phyloP scores from a whole-genome alignment of 495 filamentous ascomycete genomes.

The Penicillium nucicola region DNA sequence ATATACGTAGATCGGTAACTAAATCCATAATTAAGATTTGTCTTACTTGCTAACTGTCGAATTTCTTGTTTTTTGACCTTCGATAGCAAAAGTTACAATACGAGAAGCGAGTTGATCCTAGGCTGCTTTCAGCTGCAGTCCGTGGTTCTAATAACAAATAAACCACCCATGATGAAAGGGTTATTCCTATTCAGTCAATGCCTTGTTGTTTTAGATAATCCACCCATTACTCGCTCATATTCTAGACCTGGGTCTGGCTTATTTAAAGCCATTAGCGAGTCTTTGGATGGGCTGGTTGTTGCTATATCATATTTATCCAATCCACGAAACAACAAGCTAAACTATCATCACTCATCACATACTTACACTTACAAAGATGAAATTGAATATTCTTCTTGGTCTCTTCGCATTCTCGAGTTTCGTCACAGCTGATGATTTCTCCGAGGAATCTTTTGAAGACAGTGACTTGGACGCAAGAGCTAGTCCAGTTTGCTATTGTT shows the following conservation, averaged over 20 bases:
- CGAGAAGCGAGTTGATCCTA: not conserved
- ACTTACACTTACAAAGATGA: not conserved
- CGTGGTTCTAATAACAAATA: not conserved
- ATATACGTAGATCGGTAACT: not conserved
- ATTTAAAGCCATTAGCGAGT: no score
- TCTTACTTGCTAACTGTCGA: no score
- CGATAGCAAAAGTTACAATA: not conserved
- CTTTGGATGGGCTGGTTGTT: no score
- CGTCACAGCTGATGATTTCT: not conserved
- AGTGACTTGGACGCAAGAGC: not conserved
- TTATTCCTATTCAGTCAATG: not conserved
- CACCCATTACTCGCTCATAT: not conserved
- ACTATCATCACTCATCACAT: not conserved
- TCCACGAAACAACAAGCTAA: not conserved
- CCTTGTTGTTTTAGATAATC: not conserved
- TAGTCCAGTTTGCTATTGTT: not conserved
- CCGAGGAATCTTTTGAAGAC: not conserved
- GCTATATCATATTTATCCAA: no score
- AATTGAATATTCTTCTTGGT: not conserved
- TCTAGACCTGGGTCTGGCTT: not conserved
- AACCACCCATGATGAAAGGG: not conserved
- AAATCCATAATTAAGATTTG: no score
- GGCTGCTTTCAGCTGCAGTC: not conserved
- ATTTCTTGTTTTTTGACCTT: no score
- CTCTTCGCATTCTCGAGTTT: not conserved